Base-by-base conservation (phyloP, 2,329 filamentous ascomycete species). In the Juglanconis oblonga region DNA sequence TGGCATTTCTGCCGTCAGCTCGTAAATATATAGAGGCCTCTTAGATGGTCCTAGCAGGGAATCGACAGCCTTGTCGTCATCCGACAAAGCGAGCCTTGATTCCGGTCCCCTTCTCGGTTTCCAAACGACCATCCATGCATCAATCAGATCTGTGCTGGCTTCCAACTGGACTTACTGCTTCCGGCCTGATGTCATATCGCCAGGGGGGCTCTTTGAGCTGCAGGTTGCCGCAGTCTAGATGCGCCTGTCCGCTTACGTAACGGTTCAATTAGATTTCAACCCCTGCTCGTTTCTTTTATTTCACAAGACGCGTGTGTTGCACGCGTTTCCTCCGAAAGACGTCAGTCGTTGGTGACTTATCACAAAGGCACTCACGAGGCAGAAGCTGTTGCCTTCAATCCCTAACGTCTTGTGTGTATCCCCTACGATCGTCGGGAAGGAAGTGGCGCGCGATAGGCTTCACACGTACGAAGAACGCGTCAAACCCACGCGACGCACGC, bases 11-110 rank as follows among this genome's bases (percentile, higher is more conserved):
- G 10, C 44, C 29, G 58, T 47, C 38, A 55, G 32, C 45, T 52
- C 44, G 31, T 31, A 10, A 36, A 45, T 14, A 31, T 24, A 40
- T 9, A 55, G 7, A 52, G 31, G 45, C 29, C 40, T 49, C 38
- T 44, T 52, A 52, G 36, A 17, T 47, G 42, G 52, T 47, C 44
- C 10, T 42, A 48, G 44, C 55, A 45, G 55, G 55, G 48, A 42
- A n/a, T 29, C 9, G n/a, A 14, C 13, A 49, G 33, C 54, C 31
- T 49, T 35, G 35, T 36, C 42, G 35, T 53, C 42, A 52, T 61
- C 11, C 32, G 48, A 61, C 42, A 35, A 29, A 57, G n/a, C 32
- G 33, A 55, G 24, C 38, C 17, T 40, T 14, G 31, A 45, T 56
- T 31, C 33, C 17, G 29, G 45, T 10, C 13, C 48, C 14, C 17